Evolutionary conservation across 768 basidiomycete genomes (phyloP).

Genomic region (Podaxis sp.): DNA sequence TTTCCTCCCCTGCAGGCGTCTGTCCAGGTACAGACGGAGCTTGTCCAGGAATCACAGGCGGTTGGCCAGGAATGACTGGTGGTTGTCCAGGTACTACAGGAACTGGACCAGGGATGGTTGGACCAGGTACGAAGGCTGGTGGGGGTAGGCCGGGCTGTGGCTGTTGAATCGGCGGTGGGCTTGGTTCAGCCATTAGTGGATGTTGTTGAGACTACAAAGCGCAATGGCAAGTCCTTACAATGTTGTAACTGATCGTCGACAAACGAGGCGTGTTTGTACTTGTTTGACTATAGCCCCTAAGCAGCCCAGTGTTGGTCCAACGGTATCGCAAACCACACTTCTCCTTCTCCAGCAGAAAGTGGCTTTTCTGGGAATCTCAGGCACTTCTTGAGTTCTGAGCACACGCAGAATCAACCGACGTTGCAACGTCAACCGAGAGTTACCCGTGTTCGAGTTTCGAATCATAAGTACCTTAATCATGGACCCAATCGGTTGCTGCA

Average conservation of each 20-base stretch:
- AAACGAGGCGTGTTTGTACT: not conserved
- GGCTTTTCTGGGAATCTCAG: too few species aligned
- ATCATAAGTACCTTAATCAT: too few species aligned
- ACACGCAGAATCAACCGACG: too few species aligned
- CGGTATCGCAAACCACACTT: too few species aligned
- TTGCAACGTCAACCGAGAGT: too few species aligned
- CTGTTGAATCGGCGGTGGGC: slow-evolving; percentile 8
- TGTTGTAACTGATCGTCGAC: not conserved
- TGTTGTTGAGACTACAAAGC: not conserved
- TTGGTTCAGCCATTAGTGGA: slow-evolving; percentile 8
- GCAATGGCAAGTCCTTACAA: too few species aligned
- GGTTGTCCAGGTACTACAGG: not conserved
- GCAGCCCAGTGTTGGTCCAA: too few species aligned
- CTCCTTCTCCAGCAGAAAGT: too few species aligned
- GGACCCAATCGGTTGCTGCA: too few species aligned
- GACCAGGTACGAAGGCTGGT: slow-evolving; percentile 1
- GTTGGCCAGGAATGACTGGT: slow-evolving; percentile 6
- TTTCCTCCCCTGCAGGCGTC: slow-evolving; percentile 34
- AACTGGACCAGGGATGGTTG: not conserved
- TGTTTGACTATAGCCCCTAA: not conserved
- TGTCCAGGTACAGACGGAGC: not conserved
- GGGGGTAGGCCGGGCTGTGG: slow-evolving; percentile 8
- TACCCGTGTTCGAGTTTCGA: too few species aligned
- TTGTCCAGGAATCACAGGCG: slow-evolving; percentile 9
- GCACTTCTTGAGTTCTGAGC: too few species aligned